phyloP scores from a whole-genome alignment of 495 filamentous ascomycete genomes.

The Podospora tetraspora region DNA sequence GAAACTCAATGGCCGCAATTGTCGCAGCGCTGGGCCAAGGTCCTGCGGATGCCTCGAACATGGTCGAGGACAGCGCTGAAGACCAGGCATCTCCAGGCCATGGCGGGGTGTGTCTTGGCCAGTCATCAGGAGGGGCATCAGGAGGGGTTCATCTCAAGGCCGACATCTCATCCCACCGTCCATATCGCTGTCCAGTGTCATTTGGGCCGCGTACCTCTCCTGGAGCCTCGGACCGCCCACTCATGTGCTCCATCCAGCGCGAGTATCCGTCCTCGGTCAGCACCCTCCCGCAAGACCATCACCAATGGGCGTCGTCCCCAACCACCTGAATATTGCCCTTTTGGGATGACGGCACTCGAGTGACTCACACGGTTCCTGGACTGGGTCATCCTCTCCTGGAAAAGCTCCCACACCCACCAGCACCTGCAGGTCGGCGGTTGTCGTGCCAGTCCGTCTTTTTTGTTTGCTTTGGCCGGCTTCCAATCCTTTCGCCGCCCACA shows the following conservation, averaged over 20 bases:
- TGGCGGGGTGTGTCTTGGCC: constrained; percentile 8
- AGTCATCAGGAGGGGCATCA: constrained; percentile 2
- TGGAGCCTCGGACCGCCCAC: background rate
- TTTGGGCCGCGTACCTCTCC: constrained; percentile 11
- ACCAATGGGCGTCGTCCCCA: constrained; percentile 15
- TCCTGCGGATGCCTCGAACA: background rate
- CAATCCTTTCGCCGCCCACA: background rate
- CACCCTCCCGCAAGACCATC: constrained; percentile 9
- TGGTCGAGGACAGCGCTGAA: background rate
- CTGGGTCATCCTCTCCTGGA: background rate
- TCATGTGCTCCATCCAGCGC: background rate
- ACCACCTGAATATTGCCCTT: constrained; percentile 11
- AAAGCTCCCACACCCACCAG: background rate
- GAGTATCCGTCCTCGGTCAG: background rate
- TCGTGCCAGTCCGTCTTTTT: background rate
- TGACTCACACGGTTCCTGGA: constrained; percentile 24
- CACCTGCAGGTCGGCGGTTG: constrained; percentile 1
- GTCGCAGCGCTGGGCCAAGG: background rate
- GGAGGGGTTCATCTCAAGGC: background rate
- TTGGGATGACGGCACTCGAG: constrained; percentile 12
- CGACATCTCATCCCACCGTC: background rate
- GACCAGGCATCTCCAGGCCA: background rate
- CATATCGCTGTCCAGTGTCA: background rate
- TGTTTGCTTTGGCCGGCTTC: background rate
- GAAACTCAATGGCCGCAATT: background rate